These are phyloP conservation scores for Blastomyces emzantsi DNA, from an alignment of 2,329 filamentous ascomycete genomes.

Conservation along the genomic window DNA sequence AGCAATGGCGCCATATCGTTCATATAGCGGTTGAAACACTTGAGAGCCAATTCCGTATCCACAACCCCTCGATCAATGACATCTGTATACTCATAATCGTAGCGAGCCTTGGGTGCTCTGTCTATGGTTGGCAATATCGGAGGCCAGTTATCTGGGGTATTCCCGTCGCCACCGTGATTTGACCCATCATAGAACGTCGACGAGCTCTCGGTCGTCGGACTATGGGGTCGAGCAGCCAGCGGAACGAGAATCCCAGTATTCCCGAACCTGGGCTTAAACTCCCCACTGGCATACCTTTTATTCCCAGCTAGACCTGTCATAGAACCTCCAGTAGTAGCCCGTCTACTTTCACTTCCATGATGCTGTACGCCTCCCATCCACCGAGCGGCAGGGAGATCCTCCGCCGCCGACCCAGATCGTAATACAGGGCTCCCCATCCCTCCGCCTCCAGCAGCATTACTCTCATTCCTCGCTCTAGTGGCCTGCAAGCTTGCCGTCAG, in stretches of 20 bases:
- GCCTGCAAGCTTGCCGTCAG: constrained; percentile 71
- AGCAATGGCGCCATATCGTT: constrained; percentile 47
- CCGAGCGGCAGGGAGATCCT: constrained; percentile 31
- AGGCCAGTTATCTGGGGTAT: constrained; percentile 13
- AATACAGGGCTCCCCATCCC: constrained; percentile 6
- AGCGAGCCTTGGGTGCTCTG: constrained; percentile 16
- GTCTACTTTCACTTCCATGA: constrained; percentile 1
- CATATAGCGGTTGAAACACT: constrained; percentile 50
- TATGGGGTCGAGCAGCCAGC: constrained; percentile 20
- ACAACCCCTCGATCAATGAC: constrained; percentile 45
- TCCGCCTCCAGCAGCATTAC: constrained; percentile 16
- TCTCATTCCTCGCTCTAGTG: constrained; percentile 23
- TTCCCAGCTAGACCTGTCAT: constrained; percentile 17
- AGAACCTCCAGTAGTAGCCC: not conserved
- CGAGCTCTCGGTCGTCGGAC: constrained; percentile 18
- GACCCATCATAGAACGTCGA: constrained; percentile 8
- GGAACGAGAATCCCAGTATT: constrained; percentile 16
- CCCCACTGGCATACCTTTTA: constrained; percentile 27
- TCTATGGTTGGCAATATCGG: constrained; percentile 15
- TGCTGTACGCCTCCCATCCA: constrained; percentile 20
- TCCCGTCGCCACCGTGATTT: constrained; percentile 9
- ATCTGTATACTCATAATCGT: constrained; percentile 33
- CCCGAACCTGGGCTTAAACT: constrained; percentile 18
- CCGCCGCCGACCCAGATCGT: constrained; percentile 28
- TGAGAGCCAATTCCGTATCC: constrained; percentile 42